Percentiles rank a stretch among this genome's conserved stretches.
Conservation (phyloP, 2,329 filamentous ascomycete species). For the Xylariomycetidae sp. region DNA sequence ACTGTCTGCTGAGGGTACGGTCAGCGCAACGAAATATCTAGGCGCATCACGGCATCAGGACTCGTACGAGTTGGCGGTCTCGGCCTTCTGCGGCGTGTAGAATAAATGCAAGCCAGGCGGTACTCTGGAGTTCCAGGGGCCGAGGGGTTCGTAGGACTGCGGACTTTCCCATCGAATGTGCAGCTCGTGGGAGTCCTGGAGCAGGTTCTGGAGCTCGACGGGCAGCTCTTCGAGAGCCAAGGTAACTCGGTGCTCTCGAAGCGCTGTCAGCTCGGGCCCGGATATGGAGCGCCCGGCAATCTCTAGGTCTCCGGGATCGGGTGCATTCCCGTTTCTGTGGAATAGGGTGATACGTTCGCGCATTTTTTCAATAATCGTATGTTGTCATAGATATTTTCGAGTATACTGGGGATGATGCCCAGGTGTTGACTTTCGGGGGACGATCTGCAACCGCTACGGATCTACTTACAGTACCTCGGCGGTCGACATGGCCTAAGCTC, state of each 20-base stretch:
- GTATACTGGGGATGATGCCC: no score
- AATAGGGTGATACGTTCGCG: conserved; percentile 78
- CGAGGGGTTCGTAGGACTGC: conserved; percentile 49
- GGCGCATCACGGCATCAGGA: no score
- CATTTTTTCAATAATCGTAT: no score
- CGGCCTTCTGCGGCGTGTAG: conserved; percentile 53
- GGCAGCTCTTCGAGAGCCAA: conserved; percentile 71
- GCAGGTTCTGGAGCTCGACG: conserved; percentile 54
- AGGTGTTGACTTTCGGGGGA: no score
- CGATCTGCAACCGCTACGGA: no score
- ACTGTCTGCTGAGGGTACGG: conserved; percentile 14
- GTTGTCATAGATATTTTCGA: no score
- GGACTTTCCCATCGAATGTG: conserved; percentile 75
- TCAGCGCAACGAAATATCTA: no score
- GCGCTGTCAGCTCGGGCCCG: conserved; percentile 55
- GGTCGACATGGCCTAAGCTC: no score
- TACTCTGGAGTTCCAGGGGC: conserved; percentile 70
- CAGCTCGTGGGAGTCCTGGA: conserved; percentile 65
- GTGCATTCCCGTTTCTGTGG: conserved; percentile 56
- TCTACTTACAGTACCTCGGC: no score
- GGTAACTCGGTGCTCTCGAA: conserved; percentile 76
- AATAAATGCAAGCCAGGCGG: conserved; percentile 80
- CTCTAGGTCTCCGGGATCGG: conserved; percentile 60
- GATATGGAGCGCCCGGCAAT: conserved; percentile 53
- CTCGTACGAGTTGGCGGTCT: conserved; percentile 19